Base-by-base conservation (phyloP, 208 protist species). In the Leishmania arabica region DNA sequence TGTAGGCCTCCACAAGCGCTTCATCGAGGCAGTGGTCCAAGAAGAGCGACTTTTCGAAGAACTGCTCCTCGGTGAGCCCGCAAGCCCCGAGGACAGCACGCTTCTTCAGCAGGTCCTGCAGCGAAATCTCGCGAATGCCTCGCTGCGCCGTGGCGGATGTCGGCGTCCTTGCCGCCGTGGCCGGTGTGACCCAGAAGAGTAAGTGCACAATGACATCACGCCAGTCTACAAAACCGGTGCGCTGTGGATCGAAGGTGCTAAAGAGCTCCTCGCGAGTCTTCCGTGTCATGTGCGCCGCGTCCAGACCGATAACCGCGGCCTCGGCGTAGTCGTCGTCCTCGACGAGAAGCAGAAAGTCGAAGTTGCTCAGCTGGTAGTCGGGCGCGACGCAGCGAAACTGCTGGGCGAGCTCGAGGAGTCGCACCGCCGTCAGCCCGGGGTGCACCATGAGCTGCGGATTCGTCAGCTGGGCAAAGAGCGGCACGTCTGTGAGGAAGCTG, bases 171-270 rank as follows among this genome's bases (percentile, higher is more conserved):
- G 42, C 51, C 8, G 78, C 53, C 0, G 86, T 70, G 19, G 82
- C 54, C 56, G 92, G 85, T 1, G 82, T 81, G 72, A 92, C 95
- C 92, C 93, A 98, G 34, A 98, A 89, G 8, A 98, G 86, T 37
- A 98, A 82, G 76, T 98, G 95, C 64, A 96, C 79, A 21, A 97
- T 81, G 66, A 96, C 82, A 77, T 97, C 93, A 3, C 95, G 82
- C 95, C 95, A 98, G 84, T 98, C 95, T 42, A 97, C 89, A 24
- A 94, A 78, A 49, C 92, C 95, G 45, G 78, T 88, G 37, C 37
- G 80, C 40, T 86, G 75, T 21, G 78, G 56, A 82, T 98, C 95
- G 80, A 98, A 97, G 34, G 79, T 42, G 13, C 64, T 47, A 79
- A 98, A 98, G 42, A 98, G 78, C 73, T 91, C 90, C 53, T 84